These are phyloP conservation scores for Penicillium glabrum DNA, from an alignment of 2,329 filamentous ascomycete genomes.

Conservation along the genomic window DNA sequence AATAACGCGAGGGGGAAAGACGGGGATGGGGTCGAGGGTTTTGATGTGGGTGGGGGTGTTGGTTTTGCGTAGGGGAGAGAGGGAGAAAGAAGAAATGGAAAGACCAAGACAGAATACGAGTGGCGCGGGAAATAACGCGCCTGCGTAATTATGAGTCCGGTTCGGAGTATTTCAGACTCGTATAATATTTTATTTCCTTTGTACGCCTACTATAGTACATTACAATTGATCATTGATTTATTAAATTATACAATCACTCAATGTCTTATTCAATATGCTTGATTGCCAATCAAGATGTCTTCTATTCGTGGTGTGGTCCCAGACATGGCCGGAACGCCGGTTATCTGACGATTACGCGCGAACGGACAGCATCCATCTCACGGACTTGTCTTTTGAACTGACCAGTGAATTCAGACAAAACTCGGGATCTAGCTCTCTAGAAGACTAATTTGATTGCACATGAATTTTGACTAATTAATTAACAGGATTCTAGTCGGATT, in stretches of 20 bases:
- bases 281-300: background rate
- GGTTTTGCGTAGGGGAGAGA: constrained; percentile 8
- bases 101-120: constrained; percentile 25
- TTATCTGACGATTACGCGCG: background rate
- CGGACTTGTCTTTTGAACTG: too few species aligned
- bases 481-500: too few species aligned
- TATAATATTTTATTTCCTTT: background rate
- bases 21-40: background rate
- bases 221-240: background rate
- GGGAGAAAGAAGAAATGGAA: constrained; percentile 22
- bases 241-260: background rate
- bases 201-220: background rate
- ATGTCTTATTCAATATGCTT: background rate
- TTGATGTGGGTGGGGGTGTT: background rate
- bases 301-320: background rate
- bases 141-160: constrained; percentile 24
- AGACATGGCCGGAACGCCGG: background rate
- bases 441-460: too few species aligned
- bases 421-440: too few species aligned
- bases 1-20: constrained; percentile 7
- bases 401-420: too few species aligned
- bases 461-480: too few species aligned
- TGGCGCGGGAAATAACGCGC: constrained; percentile 12
- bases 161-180: constrained; percentile 1
- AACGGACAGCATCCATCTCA: background rate